Evolutionary conservation across 1,284 basidiomycete species (phyloP).

Genomic region (Bondarzewia mesenterica): DNA sequence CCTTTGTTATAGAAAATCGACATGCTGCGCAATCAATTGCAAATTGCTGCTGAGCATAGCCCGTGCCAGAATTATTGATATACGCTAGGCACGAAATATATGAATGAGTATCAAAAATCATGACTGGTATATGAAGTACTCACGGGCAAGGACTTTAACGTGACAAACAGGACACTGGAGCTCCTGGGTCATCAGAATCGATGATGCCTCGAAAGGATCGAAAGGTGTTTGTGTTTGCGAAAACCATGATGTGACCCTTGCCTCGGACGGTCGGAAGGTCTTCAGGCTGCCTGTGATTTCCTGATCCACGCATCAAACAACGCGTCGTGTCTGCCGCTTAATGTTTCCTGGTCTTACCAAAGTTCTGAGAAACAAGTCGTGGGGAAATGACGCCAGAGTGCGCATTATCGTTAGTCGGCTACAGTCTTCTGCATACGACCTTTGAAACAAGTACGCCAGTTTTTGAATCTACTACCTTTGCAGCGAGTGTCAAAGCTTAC

Average conservation of each 20-base stretch:
- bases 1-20: constrained; percentile 23
- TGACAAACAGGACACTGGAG: constrained; percentile 29
- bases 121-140: constrained; percentile 11
- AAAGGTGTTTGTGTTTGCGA: constrained; percentile 23
- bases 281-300: constrained; percentile 10
- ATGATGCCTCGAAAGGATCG: constrained; percentile 25
- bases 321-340: too few species aligned
- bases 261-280: constrained; percentile 13
- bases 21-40: constrained; percentile 20
- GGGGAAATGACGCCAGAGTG: constrained; percentile 19
- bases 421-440: constrained; percentile 35
- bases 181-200: constrained; percentile 13
- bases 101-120: too few species aligned
- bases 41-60: constrained; percentile 32
- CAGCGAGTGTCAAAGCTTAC: constrained; percentile 17
- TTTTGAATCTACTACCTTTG: constrained; percentile 21
- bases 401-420: constrained; percentile 17
- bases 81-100: constrained; percentile 18
- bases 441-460: too few species aligned
- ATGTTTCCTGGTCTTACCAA: constrained; percentile 24
- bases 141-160: constrained; percentile 19
- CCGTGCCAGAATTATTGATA: constrained; percentile 23
- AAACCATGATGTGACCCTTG: constrained; percentile 21
- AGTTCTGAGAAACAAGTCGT: constrained; percentile 10
- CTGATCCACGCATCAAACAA: too few species aligned